Evolutionary conservation across 768 basidiomycete species (phyloP).

Genomic region (Xerocomus brunneocitrinus): DNA sequence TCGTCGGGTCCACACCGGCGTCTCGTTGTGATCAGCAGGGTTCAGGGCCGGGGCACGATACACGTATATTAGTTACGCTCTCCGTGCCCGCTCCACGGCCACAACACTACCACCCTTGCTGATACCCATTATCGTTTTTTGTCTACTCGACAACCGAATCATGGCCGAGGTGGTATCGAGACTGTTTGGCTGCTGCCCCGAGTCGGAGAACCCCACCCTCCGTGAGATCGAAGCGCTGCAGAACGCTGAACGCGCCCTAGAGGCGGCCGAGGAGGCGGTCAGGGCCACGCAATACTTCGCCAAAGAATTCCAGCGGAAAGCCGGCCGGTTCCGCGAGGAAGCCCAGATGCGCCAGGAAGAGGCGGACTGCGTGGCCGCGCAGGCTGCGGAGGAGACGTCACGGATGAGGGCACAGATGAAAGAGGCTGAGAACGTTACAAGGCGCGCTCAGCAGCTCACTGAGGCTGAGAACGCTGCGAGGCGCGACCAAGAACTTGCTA

Average conservation of each 20-base stretch:
- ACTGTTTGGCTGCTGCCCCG: neutral
- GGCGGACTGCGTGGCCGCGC: neutral
- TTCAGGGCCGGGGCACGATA: too few species aligned
- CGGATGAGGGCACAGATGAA: slow-evolving; percentile 10
- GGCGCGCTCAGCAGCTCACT: neutral
- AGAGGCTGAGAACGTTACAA: neutral
- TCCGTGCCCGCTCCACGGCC: too few species aligned
- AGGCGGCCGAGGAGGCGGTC: slow-evolving; percentile 1
- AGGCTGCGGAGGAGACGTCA: slow-evolving; percentile 7
- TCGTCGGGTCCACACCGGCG: too few species aligned
- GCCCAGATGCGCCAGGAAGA: slow-evolving; percentile 5
- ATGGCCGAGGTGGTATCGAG: slow-evolving; percentile 10
- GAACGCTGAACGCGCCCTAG: neutral
- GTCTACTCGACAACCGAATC: neutral
- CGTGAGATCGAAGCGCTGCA: neutral
- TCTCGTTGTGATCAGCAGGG: neutral
- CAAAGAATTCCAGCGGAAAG: neutral
- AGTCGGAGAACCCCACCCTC: slow-evolving; percentile 9
- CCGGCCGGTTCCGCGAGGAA: slow-evolving; percentile 3
- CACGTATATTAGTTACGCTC: too few species aligned
- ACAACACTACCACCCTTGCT: neutral
- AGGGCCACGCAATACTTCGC: slow-evolving; percentile 2
- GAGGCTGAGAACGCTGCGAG: slow-evolving; percentile 1
- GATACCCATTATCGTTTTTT: neutral
- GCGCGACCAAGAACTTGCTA: too few species aligned